Conservation (phyloP, 2,329 filamentous ascomycete genomes). For the Simplicillium sp. region DNA sequence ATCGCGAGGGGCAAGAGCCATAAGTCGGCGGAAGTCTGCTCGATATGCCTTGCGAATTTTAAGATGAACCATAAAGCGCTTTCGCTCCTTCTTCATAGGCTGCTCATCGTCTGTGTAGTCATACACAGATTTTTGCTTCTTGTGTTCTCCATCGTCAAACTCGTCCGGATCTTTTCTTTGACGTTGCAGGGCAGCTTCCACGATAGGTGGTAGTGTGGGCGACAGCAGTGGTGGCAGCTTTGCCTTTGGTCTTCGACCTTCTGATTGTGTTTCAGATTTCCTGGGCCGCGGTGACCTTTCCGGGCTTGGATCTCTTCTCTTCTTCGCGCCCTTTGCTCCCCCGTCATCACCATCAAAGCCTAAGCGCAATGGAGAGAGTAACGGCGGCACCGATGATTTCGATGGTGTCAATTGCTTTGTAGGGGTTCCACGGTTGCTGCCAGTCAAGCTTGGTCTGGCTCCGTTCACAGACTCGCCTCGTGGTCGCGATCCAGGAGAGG, state of each 20-base stretch:
- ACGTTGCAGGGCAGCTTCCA: constrained; percentile 37
- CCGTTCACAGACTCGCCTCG: constrained; percentile 34
- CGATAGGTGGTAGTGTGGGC: constrained; percentile 41
- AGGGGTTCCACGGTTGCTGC: constrained; percentile 24
- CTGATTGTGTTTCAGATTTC: constrained; percentile 15
- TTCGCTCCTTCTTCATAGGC: constrained; percentile 11
- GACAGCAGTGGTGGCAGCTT: constrained; percentile 43
- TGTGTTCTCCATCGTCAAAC: constrained; percentile 2
- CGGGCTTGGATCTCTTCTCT: constrained; percentile 8
- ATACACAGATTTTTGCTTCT: background rate
- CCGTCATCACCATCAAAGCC: constrained; percentile 23
- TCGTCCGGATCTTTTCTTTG: constrained; percentile 5
- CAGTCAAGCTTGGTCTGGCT: constrained; percentile 19
- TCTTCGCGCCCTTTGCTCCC: constrained; percentile 15
- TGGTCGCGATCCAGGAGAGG: constrained; percentile 27
- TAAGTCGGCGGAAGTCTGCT: constrained; percentile 34
- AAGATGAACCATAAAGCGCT: constrained; percentile 31
- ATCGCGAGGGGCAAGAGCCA: constrained; percentile 28
- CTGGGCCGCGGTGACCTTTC: constrained; percentile 8
- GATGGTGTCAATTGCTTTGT: constrained; percentile 26
- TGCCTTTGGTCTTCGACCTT: constrained; percentile 27
- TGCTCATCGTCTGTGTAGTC: constrained; percentile 6
- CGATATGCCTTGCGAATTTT: constrained; percentile 38
- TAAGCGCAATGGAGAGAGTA: constrained; percentile 43
- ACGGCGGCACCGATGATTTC: constrained; percentile 35